Percentiles rank a stretch among this genome's conserved stretches.
Evolutionary conservation across 1,284 basidiomycete genomes (phyloP).

Genomic region (Abortiporus biennis): DNA sequence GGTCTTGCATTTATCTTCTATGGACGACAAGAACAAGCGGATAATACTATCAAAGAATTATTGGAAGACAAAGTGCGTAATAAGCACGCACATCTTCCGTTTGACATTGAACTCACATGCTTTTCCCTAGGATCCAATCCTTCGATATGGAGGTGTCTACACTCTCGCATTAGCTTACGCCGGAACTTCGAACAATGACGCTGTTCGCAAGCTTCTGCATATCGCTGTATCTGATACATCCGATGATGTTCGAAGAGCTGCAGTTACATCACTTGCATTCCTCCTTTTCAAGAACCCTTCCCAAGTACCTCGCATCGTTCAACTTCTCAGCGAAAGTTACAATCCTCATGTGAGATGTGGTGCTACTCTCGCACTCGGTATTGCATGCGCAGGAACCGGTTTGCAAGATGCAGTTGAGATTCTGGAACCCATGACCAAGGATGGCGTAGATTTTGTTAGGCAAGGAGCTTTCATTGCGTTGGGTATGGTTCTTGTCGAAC

Average conservation of each 20-base stretch:
- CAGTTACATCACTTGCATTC: constrained; percentile 92
- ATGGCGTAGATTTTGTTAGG: constrained; percentile 94
- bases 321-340: constrained; percentile 93
- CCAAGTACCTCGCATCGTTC: constrained; percentile 92
- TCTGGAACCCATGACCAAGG: constrained; percentile 94
- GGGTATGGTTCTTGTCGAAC: constrained; percentile 94
- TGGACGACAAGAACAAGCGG: constrained; percentile 85
- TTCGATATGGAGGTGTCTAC: constrained; percentile 95
- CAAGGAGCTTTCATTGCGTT: constrained; percentile 95
- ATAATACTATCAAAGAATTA: constrained; percentile 69
- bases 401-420: constrained; percentile 93
- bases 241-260: constrained; percentile 91
- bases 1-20: constrained; percentile 90
- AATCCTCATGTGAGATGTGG: constrained; percentile 98
- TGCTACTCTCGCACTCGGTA: constrained; percentile 90
- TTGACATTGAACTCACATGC: neutral
- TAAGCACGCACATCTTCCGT: neutral
- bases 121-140: constrained; percentile 79
- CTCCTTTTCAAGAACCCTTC: constrained; percentile 92
- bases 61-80: constrained; percentile 75
- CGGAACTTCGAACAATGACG: constrained; percentile 89
- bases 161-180: constrained; percentile 93
- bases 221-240: constrained; percentile 96
- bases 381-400: constrained; percentile 96
- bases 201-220: constrained; percentile 85